Conservation (phyloP, 176 grass and related monocot genomes). For the Zea mays region Zm-B73-REFERENCE-NAM-5.0 NC_050104.1:159202501-159203000, state of each 20-base stretch:
- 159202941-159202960: too few relatives aligned
- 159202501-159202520: background rate
- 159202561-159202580: background rate
- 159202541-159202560: too few relatives aligned
- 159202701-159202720: background rate
- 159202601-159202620: too few relatives aligned
- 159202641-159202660: background rate
- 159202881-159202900: conserved; percentile 1
- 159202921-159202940: background rate
- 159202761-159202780: background rate
- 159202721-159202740: conserved; percentile 7
- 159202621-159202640: background rate
- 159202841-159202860: background rate
- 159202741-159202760: background rate
- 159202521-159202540: too few relatives aligned
- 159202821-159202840: background rate
- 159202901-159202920: background rate
- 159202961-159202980: too few relatives aligned
- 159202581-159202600: too few relatives aligned
- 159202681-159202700: background rate
- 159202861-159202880: background rate
- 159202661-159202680: background rate
- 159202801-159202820: background rate
- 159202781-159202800: background rate
- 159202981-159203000: too few relatives aligned